Percentiles rank a stretch among this genome's conserved stretches.
These are phyloP conservation scores for Saccharomyces jurei DNA, from an alignment of 805 yeast genomes.

Conservation along the genomic window DNA sequence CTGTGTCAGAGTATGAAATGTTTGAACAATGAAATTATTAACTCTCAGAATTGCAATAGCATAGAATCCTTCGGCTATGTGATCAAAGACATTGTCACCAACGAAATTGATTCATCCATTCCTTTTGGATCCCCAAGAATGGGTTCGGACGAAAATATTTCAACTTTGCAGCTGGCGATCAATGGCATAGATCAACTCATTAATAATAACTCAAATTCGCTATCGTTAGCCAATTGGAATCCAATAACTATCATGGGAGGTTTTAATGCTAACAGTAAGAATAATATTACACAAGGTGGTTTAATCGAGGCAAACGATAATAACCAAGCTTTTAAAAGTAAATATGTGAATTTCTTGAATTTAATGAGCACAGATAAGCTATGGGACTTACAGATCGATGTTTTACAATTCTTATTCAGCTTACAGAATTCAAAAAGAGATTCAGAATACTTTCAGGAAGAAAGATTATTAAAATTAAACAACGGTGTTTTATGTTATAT, in stretches of 20 bases:
- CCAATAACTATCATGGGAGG: slow-evolving; percentile 21
- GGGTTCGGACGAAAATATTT: slow-evolving; percentile 1
- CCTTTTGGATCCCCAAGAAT: slow-evolving; percentile 14
- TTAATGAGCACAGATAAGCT: slow-evolving; percentile 16
- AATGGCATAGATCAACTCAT: slow-evolving; percentile 21
- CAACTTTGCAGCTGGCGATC: slow-evolving; percentile 21
- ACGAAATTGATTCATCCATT: slow-evolving; percentile 17
- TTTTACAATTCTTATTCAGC: slow-evolving; percentile 12
- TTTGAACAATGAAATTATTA: slow-evolving; percentile 3
- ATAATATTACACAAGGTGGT: neutral
- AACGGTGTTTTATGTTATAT: slow-evolving; percentile 29
- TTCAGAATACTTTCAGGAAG: slow-evolving; percentile 14
- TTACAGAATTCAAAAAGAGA: slow-evolving; percentile 13
- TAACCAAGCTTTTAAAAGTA: slow-evolving; percentile 1
- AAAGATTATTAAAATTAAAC: slow-evolving; percentile 24
- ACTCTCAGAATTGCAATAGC: neutral
- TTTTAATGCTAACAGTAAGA: neutral
- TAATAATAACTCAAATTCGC: neutral
- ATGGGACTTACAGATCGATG: slow-evolving; percentile 20
- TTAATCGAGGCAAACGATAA: neutral
- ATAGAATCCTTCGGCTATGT: slow-evolving; percentile 20
- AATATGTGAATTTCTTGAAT: slow-evolving; percentile 17
- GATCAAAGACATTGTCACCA: slow-evolving; percentile 8
- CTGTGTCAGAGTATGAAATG: slow-evolving; percentile 17
- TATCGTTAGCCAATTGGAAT: neutral